These are phyloP conservation scores for Lunasporangiospora selenospora DNA, from an alignment of 192 early-diverging fungal genomes.

Conservation along the genomic window DNA sequence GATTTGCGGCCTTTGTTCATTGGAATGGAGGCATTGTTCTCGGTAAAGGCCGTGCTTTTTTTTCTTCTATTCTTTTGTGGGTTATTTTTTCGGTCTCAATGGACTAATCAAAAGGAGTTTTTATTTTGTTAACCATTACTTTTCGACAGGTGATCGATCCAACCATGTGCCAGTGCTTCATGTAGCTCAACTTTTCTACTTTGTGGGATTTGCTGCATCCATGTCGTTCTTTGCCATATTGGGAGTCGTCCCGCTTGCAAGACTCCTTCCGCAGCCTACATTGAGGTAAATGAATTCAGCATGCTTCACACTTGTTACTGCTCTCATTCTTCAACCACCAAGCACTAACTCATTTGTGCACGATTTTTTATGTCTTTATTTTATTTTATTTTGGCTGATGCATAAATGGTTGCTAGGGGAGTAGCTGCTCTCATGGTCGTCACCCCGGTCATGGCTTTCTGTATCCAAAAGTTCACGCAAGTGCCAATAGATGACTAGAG, in stretches of 20 bases:
- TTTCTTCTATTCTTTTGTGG: neutral
- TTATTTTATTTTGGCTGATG: conserved; percentile 4
- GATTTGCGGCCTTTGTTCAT: conserved; percentile 73
- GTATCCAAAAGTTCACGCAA: conserved; percentile 64
- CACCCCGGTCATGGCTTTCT: conserved; percentile 34
- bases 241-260: conserved; percentile 32
- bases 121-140: neutral
- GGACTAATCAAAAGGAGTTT: neutral
- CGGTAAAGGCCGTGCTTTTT: conserved; percentile 48
- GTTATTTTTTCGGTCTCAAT: neutral
- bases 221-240: conserved; percentile 57
- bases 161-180: conserved; percentile 85
- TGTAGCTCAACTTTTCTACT: conserved; percentile 90
- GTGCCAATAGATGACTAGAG: too few relatives aligned
- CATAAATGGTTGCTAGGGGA: too few relatives aligned
- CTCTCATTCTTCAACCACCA: too few relatives aligned
- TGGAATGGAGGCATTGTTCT: conserved; percentile 89
- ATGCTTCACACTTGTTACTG: too few relatives aligned
- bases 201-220: conserved; percentile 63
- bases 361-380: too few relatives aligned
- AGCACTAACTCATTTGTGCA: too few relatives aligned
- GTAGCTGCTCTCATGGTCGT: neutral
- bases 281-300: conserved; percentile 11
- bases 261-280: conserved; percentile 21
- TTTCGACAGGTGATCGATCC: conserved; percentile 75